These are phyloP conservation scores for Teunomyces atbi DNA, from an alignment of 805 yeast genomes.

Conservation along the genomic window DNA sequence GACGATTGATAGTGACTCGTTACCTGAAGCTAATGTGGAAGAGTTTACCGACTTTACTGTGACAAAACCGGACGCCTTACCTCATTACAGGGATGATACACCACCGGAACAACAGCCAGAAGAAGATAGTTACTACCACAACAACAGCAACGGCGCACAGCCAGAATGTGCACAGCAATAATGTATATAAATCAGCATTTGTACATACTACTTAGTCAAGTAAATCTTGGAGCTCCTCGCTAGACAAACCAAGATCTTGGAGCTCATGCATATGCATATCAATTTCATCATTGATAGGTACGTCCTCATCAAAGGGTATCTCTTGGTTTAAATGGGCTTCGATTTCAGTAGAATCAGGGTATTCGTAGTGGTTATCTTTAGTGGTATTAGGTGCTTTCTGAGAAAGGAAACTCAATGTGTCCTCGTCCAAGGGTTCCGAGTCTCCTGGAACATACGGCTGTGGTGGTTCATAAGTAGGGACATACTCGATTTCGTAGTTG, in stretches of 20 bases:
- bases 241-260: slow-evolving; percentile 29
- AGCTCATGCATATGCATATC: slow-evolving; percentile 8
- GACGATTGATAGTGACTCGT: slow-evolving; percentile 22
- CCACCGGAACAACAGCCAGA: slow-evolving; percentile 10
- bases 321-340: slow-evolving; percentile 12
- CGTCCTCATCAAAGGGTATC: slow-evolving; percentile 11
- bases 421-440: slow-evolving; percentile 38
- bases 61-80: slow-evolving; percentile 24
- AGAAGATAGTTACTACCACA: slow-evolving; percentile 12
- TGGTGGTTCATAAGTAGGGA: slow-evolving; percentile 39
- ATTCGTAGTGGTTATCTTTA: slow-evolving; percentile 13
- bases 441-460: slow-evolving; percentile 46
- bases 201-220: slow-evolving; percentile 27
- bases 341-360: slow-evolving; percentile 10
- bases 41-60: slow-evolving; percentile 34
- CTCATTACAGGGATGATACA: slow-evolving; percentile 26
- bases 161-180: slow-evolving; percentile 39
- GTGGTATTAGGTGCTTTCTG: slow-evolving; percentile 18
- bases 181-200: slow-evolving; percentile 10
- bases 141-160: slow-evolving; percentile 17
- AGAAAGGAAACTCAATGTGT: slow-evolving; percentile 22
- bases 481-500: slow-evolving; percentile 45
- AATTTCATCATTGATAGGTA: slow-evolving; percentile 6
- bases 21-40: slow-evolving; percentile 39
- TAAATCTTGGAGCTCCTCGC: slow-evolving; percentile 33